Evolutionary conservation across 495 filamentous ascomycete genomes (phyloP).

Genomic region (Daldinia loculata): DNA sequence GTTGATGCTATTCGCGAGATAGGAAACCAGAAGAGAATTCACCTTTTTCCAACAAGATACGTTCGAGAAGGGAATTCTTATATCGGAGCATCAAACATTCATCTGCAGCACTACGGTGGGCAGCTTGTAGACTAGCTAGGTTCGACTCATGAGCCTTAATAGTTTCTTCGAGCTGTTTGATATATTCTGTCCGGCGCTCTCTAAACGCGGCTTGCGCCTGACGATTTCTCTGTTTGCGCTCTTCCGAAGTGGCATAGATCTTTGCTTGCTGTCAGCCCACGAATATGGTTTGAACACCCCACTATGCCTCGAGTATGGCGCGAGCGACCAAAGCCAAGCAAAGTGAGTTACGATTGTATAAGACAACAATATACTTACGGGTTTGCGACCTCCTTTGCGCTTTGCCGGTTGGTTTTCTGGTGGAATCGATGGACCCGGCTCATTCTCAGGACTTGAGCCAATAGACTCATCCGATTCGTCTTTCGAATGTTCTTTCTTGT

Average conservation of each 20-base stretch:
- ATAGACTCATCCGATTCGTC: slow-evolving; percentile 64
- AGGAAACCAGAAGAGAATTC: slow-evolving; percentile 20
- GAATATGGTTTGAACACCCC: slow-evolving; percentile 32
- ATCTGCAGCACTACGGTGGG: slow-evolving; percentile 92
- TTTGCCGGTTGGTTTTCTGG: slow-evolving; percentile 68
- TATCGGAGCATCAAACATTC: slow-evolving; percentile 98
- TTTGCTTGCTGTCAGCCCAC: slow-evolving; percentile 46
- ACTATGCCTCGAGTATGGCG: slow-evolving; percentile 14
- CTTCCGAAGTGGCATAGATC: slow-evolving; percentile 99
- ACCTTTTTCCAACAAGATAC: slow-evolving; percentile 97
- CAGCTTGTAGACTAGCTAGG: slow-evolving; percentile 88
- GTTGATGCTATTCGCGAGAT: not conserved
- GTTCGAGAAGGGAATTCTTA: slow-evolving; percentile 95
- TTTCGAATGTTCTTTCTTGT: slow-evolving; percentile 61
- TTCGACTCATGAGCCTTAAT: slow-evolving; percentile 98
- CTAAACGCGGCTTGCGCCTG: slow-evolving; percentile 98
- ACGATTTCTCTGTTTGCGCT: slow-evolving; percentile 95
- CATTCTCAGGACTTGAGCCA: slow-evolving; percentile 63
- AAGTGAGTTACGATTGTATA: slow-evolving; percentile 8
- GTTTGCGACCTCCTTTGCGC: slow-evolving; percentile 96
- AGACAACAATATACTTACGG: slow-evolving; percentile 67
- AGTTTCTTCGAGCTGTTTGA: slow-evolving; percentile 96
- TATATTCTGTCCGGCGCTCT: slow-evolving; percentile 96
- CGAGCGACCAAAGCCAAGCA: slow-evolving; percentile 40
- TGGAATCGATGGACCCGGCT: slow-evolving; percentile 49